A percentile compares a stretch with the other conserved stretches of the same genome.
phyloP scores from a whole-genome alignment of 805 yeast species.

The Metschnikowia proteae region DNA sequence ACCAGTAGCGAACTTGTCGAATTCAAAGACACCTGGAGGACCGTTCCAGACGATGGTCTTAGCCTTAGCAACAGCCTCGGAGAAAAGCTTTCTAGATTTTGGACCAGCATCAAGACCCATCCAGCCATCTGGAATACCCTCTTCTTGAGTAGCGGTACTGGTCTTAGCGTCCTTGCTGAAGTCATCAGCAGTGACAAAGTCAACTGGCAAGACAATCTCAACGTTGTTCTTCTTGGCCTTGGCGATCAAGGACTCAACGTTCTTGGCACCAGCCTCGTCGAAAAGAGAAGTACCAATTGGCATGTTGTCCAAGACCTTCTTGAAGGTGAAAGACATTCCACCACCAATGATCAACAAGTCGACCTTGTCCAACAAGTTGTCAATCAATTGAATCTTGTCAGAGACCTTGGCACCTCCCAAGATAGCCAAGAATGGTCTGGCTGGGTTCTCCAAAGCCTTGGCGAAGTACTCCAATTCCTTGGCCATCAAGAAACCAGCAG shows the following conservation, averaged over 20 bases:
- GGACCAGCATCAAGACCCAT: constrained; percentile 97
- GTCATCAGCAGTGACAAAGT: constrained; percentile 92
- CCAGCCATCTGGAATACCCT: constrained; percentile 93
- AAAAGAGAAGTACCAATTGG: constrained; percentile 88
- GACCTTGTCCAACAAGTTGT: constrained; percentile 94
- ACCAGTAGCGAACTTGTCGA: constrained; percentile 86
- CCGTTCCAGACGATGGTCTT: constrained; percentile 99
- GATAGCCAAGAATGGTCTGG: constrained; percentile 96
- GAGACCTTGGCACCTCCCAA: constrained; percentile 99
- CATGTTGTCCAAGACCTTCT: constrained; percentile 83
- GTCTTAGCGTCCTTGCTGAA: constrained; percentile 88
- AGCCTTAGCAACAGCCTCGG: constrained; percentile 81
- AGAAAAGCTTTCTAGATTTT: constrained; percentile 75
- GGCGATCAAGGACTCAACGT: constrained; percentile 85
- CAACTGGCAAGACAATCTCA: constrained; percentile 90
- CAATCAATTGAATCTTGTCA: constrained; percentile 97
- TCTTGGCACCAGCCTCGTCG: constrained; percentile 93
- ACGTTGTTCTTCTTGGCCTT: constrained; percentile 97
- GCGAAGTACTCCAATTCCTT: constrained; percentile 97
- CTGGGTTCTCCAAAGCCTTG: constrained; percentile 97
- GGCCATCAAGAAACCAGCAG: constrained; percentile 97
- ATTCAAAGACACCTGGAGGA: constrained; percentile 99
- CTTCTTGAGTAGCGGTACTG: constrained; percentile 79
- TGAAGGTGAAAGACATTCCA: constrained; percentile 99
- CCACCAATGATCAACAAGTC: constrained; percentile 94